phyloP scores from a whole-genome alignment of 2,329 filamentous ascomycete species.

The Xylogone sp. region DNA sequence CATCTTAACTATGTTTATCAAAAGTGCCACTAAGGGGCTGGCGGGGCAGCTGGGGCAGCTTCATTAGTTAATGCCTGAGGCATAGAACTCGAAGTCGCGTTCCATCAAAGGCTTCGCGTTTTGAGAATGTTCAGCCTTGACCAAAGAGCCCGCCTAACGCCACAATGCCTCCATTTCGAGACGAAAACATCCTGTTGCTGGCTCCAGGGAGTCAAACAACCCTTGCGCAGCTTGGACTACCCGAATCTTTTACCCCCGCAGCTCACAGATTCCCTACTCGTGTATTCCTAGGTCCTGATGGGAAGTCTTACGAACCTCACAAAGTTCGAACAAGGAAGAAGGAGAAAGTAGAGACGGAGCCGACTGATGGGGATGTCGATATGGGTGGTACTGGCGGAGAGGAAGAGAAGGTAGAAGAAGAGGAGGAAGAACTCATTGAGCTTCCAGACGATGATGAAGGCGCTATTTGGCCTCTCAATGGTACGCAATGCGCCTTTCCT shows the following conservation, averaged over 20 bases:
- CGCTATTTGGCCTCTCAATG: slow-evolving; percentile 79
- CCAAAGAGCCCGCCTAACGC: neutral
- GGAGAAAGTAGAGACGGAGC: slow-evolving; percentile 24
- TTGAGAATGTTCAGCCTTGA: neutral
- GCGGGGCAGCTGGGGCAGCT: too few species aligned
- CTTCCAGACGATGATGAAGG: slow-evolving; percentile 84
- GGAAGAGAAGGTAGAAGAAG: slow-evolving; percentile 13
- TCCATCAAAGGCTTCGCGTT: neutral
- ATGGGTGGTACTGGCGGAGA: neutral
- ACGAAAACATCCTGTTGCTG: slow-evolving; percentile 35
- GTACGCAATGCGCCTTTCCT: slow-evolving; percentile 30
- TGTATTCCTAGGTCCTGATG: slow-evolving; percentile 81
- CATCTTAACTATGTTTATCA: too few species aligned
- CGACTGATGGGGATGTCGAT: neutral
- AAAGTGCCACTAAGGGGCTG: too few species aligned
- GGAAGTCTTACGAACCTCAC: slow-evolving; percentile 76
- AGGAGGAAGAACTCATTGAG: slow-evolving; percentile 70
- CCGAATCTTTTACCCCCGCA: slow-evolving; percentile 69
- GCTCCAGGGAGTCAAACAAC: slow-evolving; percentile 37
- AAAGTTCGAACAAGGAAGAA: slow-evolving; percentile 67
- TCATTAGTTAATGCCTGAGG: neutral
- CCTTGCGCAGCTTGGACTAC: slow-evolving; percentile 29
- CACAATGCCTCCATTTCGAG: slow-evolving; percentile 26
- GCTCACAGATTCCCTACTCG: slow-evolving; percentile 81
- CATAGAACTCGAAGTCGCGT: neutral